Conservation (phyloP, 75 land plant genomes). For the Sequoia sempervirens region DNA sequence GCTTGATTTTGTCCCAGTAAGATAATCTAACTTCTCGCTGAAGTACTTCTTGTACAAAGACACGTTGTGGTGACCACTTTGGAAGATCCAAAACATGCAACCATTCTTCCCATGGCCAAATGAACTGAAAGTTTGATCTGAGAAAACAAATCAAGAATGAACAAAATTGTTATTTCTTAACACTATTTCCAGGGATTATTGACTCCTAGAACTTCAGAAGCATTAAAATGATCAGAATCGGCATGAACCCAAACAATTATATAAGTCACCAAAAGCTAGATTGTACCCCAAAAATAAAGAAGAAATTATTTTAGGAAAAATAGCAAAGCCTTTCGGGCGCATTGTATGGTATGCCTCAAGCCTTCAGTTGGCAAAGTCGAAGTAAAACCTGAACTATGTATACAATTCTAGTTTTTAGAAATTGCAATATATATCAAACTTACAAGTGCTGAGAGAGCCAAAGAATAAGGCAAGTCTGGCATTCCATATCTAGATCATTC, state of each 20-base stretch:
- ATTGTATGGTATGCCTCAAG: neutral
- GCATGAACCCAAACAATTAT: neutral
- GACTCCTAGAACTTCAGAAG: neutral
- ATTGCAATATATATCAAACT: constrained; percentile 12
- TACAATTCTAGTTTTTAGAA: neutral
- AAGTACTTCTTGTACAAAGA: constrained; percentile 89
- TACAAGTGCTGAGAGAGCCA: constrained; percentile 98
- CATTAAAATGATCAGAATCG: neutral
- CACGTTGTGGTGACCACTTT: constrained; percentile 90
- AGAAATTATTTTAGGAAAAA: neutral
- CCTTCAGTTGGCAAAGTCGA: neutral
- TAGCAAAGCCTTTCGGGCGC: neutral
- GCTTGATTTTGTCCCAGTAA: constrained; percentile 93
- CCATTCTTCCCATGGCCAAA: constrained; percentile 99
- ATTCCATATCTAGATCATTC: constrained; percentile 86
- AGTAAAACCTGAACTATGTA: neutral
- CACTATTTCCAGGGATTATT: neutral
- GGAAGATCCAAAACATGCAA: constrained; percentile 84
- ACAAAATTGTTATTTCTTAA: neutral
- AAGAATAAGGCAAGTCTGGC: constrained; percentile 71
- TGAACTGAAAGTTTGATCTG: constrained; percentile 90
- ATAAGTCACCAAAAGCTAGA: neutral
- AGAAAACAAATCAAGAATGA: neutral
- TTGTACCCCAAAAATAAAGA: neutral
- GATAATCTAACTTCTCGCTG: constrained; percentile 91